Evolutionary conservation across 176 grass and related monocot species (phyloP), one percentile per base, ranked within the genome.

Genomic region (Tillandsia fasciculata): DNA sequence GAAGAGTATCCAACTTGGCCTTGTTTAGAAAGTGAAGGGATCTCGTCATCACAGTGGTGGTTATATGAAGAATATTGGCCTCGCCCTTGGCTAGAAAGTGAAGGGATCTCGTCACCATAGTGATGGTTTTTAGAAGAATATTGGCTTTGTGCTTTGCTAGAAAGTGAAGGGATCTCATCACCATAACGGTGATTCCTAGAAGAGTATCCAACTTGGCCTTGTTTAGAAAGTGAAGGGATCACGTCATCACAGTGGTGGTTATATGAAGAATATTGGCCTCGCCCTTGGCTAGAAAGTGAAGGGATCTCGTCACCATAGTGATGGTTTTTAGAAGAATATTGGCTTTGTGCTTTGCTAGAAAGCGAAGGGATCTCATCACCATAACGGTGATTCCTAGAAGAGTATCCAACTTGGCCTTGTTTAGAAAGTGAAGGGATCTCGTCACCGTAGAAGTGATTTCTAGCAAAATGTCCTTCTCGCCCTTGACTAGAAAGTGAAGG

Each of bases 371-470:
- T 51, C 48, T 70, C 65, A 13, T 70, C 23, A 71, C 64, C 65
- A 67, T 67, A 75, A 70, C n/a, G 18, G 33, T 42, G 33, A 42
- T 42, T 42, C 33, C 33, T 42, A 3, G 33, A 42, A 42, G 33
- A 82, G 17, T 79, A 67, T 68, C 66, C 33, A 42, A 42, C 33
- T 42, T 42, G 33, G 33, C 33, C 33, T 42, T 42, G 70, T 74
- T 66, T 52, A 74, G 64, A 66, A 70, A 33, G 75, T 75, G 48
- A 74, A 64, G 50, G 70, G 20, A 14, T 59, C 33, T 42, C 33
- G 1, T 42, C 33, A 42, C 33, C 33, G 33, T 0, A 42, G 4
- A 0, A 7, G 33, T 42, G 33, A 59, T n/a, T 59, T 22, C 54
- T 5, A 22, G 14, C 7, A 9, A 22, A 59, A 59, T 14, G 2